phyloP scores from a whole-genome alignment of 2,329 filamentous ascomycete genomes.

The Scedosporium boydii region DNA sequence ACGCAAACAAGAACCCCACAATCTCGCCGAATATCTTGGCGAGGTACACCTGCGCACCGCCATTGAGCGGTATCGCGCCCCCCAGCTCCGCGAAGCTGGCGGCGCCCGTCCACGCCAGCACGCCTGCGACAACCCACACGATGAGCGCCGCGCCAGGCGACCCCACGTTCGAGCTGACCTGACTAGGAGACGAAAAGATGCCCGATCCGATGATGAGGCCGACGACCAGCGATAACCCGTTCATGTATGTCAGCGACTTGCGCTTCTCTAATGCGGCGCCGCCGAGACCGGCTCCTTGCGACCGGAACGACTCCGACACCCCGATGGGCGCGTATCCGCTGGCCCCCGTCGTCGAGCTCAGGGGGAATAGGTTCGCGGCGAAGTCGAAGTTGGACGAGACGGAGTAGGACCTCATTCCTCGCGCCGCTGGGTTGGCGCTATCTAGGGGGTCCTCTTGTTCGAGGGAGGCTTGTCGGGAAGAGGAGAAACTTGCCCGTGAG shows the following conservation, averaged over 20 bases:
- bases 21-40: slow-evolving; percentile 95
- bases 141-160: slow-evolving; percentile 83
- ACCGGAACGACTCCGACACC: slow-evolving; percentile 38
- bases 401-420: slow-evolving; percentile 63
- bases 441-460: slow-evolving; percentile 77
- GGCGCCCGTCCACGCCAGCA: slow-evolving; percentile 92
- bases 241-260: slow-evolving; percentile 91
- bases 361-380: slow-evolving; percentile 81
- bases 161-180: slow-evolving; percentile 84
- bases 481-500: slow-evolving; percentile 78
- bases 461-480: slow-evolving; percentile 84
- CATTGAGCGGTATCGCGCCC: slow-evolving; percentile 90
- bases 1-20: slow-evolving; percentile 88
- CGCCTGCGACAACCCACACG: slow-evolving; percentile 86
- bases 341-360: slow-evolving; percentile 67
- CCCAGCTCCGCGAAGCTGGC: slow-evolving; percentile 93
- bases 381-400: slow-evolving; percentile 94
- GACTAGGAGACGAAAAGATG: slow-evolving; percentile 89
- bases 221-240: slow-evolving; percentile 83
- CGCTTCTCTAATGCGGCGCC: slow-evolving; percentile 84
- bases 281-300: slow-evolving; percentile 34
- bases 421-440: slow-evolving; percentile 42
- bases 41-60: slow-evolving; percentile 86
- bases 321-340: slow-evolving; percentile 79
- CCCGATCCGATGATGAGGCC: slow-evolving; percentile 93